A percentile compares a stretch with the other conserved stretches of the same genome.
These are phyloP conservation scores for Termitomyces sp. DNA, from an alignment of 768 basidiomycete species.

Conservation along the genomic window DNA sequence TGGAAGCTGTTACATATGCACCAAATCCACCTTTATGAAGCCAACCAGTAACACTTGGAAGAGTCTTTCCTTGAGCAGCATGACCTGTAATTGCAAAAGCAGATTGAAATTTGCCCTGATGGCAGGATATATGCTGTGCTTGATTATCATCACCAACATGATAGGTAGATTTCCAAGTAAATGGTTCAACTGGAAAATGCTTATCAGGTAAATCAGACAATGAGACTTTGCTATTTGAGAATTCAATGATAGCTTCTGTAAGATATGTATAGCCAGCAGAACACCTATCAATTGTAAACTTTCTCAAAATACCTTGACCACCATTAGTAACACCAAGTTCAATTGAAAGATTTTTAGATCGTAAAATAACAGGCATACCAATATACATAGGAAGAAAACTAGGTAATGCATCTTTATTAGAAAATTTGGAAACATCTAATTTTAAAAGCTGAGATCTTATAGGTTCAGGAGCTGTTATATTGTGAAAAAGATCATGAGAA, in stretches of 20 bases:
- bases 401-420: no score
- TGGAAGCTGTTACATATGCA: no score
- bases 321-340: conserved; percentile 18
- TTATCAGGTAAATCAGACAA: background rate
- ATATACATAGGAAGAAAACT: no score
- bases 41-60: no score
- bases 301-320: conserved; percentile 22
- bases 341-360: conserved; percentile 24
- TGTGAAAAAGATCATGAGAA: no score
- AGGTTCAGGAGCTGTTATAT: no score
- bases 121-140: background rate
- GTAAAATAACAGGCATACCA: conserved; percentile 33
- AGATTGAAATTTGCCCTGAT: background rate
- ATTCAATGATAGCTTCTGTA: background rate
- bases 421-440: no score
- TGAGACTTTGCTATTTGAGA: background rate
- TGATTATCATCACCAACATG: background rate
- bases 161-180: background rate
- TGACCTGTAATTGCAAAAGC: background rate
- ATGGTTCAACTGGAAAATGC: background rate
- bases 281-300: conserved; percentile 13
- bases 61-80: background rate
- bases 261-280: background rate
- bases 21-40: no score
- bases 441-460: no score